Conservation (phyloP, 768 basidiomycete species). For the Lenzites betulinus region DNA sequence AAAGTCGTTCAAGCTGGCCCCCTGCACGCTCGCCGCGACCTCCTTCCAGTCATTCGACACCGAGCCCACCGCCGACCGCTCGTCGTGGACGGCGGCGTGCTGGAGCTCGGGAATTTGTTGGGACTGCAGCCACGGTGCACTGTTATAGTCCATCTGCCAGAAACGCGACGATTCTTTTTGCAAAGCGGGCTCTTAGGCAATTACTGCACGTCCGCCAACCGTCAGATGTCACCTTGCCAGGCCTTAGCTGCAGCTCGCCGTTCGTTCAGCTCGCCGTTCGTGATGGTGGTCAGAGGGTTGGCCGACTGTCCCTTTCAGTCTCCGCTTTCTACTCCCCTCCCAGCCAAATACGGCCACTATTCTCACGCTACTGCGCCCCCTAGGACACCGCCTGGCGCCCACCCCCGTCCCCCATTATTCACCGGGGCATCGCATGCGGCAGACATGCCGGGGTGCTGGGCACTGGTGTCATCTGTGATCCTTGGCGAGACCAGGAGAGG, state of each 20-base stretch:
- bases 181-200: slow-evolving; percentile 45
- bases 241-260: slow-evolving; percentile 28
- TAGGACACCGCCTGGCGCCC: neutral
- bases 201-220: slow-evolving; percentile 33
- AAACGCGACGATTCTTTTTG: slow-evolving; percentile 39
- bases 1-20: slow-evolving; percentile 44
- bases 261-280: slow-evolving; percentile 32
- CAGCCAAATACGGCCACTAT: slow-evolving; percentile 10
- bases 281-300: slow-evolving; percentile 33
- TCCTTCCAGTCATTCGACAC: slow-evolving; percentile 32
- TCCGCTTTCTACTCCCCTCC: slow-evolving; percentile 30
- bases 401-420: neutral
- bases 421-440: neutral
- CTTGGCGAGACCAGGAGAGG: neutral
- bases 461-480: neutral
- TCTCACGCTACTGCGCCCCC: slow-evolving; percentile 27
- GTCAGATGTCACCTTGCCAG: slow-evolving; percentile 29
- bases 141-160: slow-evolving; percentile 49
- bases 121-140: slow-evolving; percentile 43
- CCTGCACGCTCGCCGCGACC: slow-evolving; percentile 36
- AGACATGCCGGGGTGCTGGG: neutral
- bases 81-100: slow-evolving; percentile 23
- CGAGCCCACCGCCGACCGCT: slow-evolving; percentile 19
- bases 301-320: slow-evolving; percentile 29
- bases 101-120: slow-evolving; percentile 33